phyloP scores from a whole-genome alignment of 495 filamentous ascomycete genomes.

The Daldinia grandis region DNA sequence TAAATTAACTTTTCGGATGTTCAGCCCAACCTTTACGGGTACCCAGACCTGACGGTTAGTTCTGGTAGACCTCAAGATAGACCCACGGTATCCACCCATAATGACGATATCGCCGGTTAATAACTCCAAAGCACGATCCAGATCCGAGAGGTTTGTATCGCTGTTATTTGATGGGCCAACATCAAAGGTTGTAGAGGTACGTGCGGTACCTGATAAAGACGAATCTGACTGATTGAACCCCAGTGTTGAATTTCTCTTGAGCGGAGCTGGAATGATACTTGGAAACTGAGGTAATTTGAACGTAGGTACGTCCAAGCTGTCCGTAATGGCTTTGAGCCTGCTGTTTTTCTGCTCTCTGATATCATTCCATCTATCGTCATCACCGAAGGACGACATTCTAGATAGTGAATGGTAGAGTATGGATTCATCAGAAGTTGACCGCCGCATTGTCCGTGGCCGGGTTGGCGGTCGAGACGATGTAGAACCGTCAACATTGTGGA shows the following conservation, averaged over 20 bases:
- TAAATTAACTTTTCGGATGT: conserved; percentile 89
- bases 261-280: conserved; percentile 59
- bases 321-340: conserved; percentile 88
- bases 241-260: conserved; percentile 44
- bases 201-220: conserved; percentile 21
- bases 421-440: conserved; percentile 78
- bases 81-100: conserved; percentile 91
- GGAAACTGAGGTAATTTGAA: conserved; percentile 73
- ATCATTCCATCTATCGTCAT: conserved; percentile 84
- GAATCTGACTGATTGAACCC: conserved; percentile 38
- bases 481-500: conserved; percentile 32
- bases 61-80: conserved; percentile 83
- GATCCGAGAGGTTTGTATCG: conserved; percentile 47
- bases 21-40: conserved; percentile 91
- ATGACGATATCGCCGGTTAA: conserved; percentile 87
- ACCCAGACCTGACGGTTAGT: conserved; percentile 88
- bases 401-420: conserved; percentile 74
- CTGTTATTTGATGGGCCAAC: conserved; percentile 7
- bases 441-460: conserved; percentile 56
- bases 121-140: conserved; percentile 72
- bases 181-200: conserved; percentile 16
- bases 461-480: conserved; percentile 38
- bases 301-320: conserved; percentile 79
- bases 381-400: conserved; percentile 80
- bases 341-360: conserved; percentile 84